These are phyloP conservation scores for Acacia pycnantha DNA, from an alignment of 331 rosid species.

Conservation along the genomic window DNA sequence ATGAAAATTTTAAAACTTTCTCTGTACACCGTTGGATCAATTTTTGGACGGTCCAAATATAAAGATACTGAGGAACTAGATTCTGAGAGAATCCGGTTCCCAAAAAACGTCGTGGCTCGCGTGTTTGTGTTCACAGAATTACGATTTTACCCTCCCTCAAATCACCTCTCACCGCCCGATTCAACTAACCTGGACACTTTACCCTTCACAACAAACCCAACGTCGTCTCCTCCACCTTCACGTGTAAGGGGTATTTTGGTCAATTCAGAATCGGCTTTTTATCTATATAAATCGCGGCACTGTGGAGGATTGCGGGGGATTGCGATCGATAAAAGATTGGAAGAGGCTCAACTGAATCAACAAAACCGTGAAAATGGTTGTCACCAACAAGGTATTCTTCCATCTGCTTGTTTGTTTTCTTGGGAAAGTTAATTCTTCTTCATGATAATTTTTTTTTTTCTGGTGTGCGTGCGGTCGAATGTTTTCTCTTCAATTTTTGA, in stretches of 20 bases:
- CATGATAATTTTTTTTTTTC: no score
- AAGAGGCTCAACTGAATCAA: background rate
- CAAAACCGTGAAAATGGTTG: slow-evolving; percentile 25
- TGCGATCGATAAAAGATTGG: background rate
- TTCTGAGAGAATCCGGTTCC: no score
- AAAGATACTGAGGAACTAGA: no score
- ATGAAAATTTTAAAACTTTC: no score
- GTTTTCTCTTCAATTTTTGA: background rate
- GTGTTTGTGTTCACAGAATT: background rate
- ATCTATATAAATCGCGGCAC: background rate
- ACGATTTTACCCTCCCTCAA: background rate
- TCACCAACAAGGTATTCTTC: slow-evolving; percentile 26
- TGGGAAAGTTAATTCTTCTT: background rate
- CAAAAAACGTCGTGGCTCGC: background rate
- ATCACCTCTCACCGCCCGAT: background rate
- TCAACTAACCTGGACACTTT: background rate
- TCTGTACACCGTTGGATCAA: no score
- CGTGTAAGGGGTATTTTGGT: slow-evolving; percentile 21
- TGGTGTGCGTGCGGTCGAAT: background rate
- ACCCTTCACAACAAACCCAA: background rate
- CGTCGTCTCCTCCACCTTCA: background rate
- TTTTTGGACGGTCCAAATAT: no score
- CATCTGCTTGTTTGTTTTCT: slow-evolving; percentile 7
- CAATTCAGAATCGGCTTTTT: background rate
- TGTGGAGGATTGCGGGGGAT: background rate